A percentile compares a stretch with the other conserved stretches of the same genome.
phyloP scores from a whole-genome alignment of 352 stramenopile species.

The Pythium utonaiense region DNA sequence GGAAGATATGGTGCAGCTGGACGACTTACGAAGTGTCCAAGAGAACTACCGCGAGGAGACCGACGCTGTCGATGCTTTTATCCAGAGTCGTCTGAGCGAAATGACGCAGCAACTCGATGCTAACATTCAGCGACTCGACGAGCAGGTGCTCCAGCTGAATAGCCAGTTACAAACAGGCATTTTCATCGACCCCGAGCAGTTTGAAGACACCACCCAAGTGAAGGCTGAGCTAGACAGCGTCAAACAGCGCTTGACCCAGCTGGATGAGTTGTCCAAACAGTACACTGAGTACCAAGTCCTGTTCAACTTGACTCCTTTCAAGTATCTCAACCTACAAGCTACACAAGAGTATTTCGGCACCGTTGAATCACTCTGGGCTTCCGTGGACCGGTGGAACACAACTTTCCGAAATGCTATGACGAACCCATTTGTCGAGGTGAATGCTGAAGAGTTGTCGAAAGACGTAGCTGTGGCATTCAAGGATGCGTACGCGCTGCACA shows the following conservation, averaged over 20 bases:
- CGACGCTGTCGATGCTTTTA: conserved; percentile 79
- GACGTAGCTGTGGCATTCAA: conserved; percentile 87
- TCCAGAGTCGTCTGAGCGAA: conserved; percentile 81
- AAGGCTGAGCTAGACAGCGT: conserved; percentile 79
- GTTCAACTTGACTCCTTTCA: conserved; percentile 88
- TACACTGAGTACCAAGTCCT: conserved; percentile 92
- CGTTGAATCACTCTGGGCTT: conserved; percentile 82
- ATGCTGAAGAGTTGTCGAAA: conserved; percentile 86
- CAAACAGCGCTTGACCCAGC: conserved; percentile 74
- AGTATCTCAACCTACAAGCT: conserved; percentile 87
- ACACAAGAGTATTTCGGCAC: conserved; percentile 84
- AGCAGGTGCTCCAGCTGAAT: conserved; percentile 86
- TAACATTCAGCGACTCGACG: conserved; percentile 91
- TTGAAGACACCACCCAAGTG: conserved; percentile 79
- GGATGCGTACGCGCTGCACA: conserved; percentile 87
- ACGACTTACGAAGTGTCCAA: conserved; percentile 84
- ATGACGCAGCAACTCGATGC: conserved; percentile 91
- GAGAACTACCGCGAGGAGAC: conserved; percentile 89
- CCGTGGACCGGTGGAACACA: conserved; percentile 86
- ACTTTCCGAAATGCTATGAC: conserved; percentile 77
- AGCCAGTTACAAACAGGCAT: conserved; percentile 77
- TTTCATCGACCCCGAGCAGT: conserved; percentile 87
- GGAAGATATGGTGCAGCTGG: conserved; percentile 92
- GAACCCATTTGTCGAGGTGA: conserved; percentile 81
- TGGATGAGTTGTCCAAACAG: conserved; percentile 89